Conservation (phyloP, 306 rosid genomes). For the Rubus idaeus region DNA sequence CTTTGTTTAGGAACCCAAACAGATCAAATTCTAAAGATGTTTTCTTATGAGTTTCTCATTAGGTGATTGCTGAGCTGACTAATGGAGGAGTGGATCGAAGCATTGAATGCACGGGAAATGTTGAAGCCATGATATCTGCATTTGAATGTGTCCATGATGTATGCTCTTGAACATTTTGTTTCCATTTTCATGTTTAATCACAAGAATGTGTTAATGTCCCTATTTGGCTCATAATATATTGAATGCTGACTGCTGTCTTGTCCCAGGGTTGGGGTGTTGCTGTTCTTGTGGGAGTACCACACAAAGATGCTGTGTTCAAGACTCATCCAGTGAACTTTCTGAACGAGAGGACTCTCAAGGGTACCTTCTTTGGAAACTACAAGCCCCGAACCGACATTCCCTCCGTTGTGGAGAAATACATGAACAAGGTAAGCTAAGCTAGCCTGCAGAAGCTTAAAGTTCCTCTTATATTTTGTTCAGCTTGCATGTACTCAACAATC, state of each 20-base stretch:
- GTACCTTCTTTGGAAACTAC: conserved; percentile 40
- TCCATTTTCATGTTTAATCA: background rate
- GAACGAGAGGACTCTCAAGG: conserved; percentile 39
- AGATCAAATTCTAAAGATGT: background rate
- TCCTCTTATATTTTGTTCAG: background rate
- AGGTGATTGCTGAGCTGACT: conserved; percentile 65
- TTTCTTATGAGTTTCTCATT: background rate
- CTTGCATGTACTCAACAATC: background rate
- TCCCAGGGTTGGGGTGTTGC: conserved; percentile 56
- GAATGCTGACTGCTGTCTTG: background rate
- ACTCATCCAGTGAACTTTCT: conserved; percentile 40
- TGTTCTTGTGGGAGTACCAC: conserved; percentile 26
- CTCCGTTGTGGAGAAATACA: conserved; percentile 21
- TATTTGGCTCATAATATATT: background rate
- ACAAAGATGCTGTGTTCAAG: conserved; percentile 23
- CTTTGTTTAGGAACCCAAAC: background rate
- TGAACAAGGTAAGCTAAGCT: conserved; percentile 37
- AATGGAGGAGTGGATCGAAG: conserved; percentile 70
- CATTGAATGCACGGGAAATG: conserved; percentile 63
- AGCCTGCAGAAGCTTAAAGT: background rate
- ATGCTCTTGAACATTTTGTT: background rate
- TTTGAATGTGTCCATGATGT: conserved; percentile 51
- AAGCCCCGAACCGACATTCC: conserved; percentile 32
- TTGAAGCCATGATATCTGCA: conserved; percentile 29
- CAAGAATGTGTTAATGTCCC: background rate